Evolutionary conservation across 305 asterid genomes (phyloP).

Genomic region (Fraxinus sp.): DNA sequence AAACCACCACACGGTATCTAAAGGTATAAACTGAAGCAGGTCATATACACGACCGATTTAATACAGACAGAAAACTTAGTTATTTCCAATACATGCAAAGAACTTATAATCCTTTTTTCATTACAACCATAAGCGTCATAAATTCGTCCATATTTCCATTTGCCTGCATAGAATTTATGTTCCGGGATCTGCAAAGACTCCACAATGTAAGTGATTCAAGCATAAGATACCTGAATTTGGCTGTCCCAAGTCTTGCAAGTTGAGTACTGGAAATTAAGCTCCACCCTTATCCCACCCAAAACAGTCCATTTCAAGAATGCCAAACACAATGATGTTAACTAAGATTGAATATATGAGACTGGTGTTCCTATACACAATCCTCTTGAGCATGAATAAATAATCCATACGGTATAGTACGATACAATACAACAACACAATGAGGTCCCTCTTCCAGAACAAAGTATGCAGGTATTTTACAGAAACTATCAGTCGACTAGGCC

Average conservation of each 20-base stretch:
- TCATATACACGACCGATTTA: neutral
- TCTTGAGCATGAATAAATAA: neutral
- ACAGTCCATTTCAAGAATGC: slow-evolving; percentile 5
- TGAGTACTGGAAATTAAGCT: neutral
- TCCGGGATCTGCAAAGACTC: neutral
- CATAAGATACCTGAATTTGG: neutral
- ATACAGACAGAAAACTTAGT: neutral
- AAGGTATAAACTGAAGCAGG: neutral
- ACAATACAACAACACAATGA: slow-evolving; percentile 18
- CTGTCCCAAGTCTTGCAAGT: neutral
- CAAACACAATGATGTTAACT: neutral
- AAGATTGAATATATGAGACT: neutral
- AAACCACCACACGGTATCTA: neutral
- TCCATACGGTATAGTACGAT: neutral
- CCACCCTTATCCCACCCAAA: neutral
- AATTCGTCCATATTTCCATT: neutral
- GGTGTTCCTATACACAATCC: neutral
- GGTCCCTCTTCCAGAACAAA: slow-evolving; percentile 13
- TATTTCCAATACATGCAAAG: neutral
- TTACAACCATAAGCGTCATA: neutral
- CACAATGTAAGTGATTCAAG: neutral
- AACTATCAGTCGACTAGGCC: slow-evolving; percentile 17
- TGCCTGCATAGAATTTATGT: neutral
- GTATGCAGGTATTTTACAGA: slow-evolving; percentile 30
- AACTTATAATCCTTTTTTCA: neutral